phyloP scores from a whole-genome alignment of 306 rosid genomes.

The Urtica urens region DNA sequence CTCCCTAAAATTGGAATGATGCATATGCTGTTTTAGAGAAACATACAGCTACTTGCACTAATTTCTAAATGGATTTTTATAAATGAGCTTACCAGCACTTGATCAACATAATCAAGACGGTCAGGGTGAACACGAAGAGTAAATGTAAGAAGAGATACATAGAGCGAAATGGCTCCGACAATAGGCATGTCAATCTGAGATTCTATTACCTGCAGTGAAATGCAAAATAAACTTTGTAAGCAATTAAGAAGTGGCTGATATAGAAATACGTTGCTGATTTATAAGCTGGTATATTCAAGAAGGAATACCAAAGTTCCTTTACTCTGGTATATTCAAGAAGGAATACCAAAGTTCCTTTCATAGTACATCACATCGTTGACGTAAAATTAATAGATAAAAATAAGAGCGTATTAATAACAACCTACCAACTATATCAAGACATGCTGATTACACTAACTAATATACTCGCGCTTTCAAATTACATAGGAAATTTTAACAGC shows the following conservation, averaged over 20 bases:
- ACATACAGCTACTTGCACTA: background rate
- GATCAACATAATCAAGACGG: constrained; percentile 44
- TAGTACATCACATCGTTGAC: no score
- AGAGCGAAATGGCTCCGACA: constrained; percentile 34
- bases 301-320: no score
- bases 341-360: no score
- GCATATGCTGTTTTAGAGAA: background rate
- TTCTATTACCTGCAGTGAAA: constrained; percentile 29
- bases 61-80: background rate
- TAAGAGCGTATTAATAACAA: no score
- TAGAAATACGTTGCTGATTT: background rate
- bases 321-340: background rate
- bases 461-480: no score
- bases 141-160: constrained; percentile 42
- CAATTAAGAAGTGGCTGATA: background rate
- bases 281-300: background rate
- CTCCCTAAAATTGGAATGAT: constrained; percentile 22
- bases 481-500: no score
- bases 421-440: no score
- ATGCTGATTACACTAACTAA: no score
- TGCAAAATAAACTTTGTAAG: background rate
- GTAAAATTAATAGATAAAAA: no score
- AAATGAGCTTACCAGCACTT: constrained; percentile 29
- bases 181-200: constrained; percentile 42
- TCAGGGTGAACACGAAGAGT: constrained; percentile 46